Conservation (phyloP, 441 rosid genomes). For the Aquilaria agallochum region DNA sequence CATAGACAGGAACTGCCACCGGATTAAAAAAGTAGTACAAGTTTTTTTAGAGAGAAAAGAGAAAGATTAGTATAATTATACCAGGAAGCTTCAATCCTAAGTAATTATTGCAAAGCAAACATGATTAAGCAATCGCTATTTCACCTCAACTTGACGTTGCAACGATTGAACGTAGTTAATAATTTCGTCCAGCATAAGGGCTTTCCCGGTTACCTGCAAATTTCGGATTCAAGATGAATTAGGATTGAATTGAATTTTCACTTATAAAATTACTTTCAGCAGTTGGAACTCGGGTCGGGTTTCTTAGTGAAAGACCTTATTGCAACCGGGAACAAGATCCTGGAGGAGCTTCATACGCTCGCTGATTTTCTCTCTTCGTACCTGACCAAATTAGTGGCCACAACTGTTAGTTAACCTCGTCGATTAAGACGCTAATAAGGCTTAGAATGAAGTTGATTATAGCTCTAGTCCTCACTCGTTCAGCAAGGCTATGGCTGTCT, state of each 20-base stretch:
- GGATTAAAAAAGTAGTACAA: not conserved
- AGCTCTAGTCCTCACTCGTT: conserved; percentile 38
- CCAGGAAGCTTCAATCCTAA: conserved; percentile 1
- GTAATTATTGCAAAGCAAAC: not conserved
- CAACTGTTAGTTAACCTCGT: not conserved
- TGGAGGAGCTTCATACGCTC: conserved; percentile 75
- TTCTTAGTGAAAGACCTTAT: conserved; percentile 32
- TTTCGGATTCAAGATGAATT: not conserved
- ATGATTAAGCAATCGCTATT: not conserved
- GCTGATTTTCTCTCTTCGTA: conserved; percentile 66
- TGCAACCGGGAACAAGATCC: conserved; percentile 76
- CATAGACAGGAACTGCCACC: conserved; percentile 64
- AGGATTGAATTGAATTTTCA: not conserved
- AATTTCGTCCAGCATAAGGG: conserved; percentile 71
- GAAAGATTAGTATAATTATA: conserved; percentile 10
- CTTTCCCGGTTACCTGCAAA: conserved; percentile 64
- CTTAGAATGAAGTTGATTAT: not conserved
- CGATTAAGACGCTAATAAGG: not conserved
- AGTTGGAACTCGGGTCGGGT: too few species aligned
- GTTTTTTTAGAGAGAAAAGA: not conserved
- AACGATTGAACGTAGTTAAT: conserved; percentile 75
- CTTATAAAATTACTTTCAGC: too few species aligned
- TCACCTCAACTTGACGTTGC: conserved; percentile 75
- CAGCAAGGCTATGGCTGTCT: conserved; percentile 72
- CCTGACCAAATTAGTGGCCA: conserved; percentile 23